Percentiles rank a stretch among this genome's conserved stretches.
Conservation (phyloP, 306 rosid genomes). For the Medicago truncatula region DNA sequence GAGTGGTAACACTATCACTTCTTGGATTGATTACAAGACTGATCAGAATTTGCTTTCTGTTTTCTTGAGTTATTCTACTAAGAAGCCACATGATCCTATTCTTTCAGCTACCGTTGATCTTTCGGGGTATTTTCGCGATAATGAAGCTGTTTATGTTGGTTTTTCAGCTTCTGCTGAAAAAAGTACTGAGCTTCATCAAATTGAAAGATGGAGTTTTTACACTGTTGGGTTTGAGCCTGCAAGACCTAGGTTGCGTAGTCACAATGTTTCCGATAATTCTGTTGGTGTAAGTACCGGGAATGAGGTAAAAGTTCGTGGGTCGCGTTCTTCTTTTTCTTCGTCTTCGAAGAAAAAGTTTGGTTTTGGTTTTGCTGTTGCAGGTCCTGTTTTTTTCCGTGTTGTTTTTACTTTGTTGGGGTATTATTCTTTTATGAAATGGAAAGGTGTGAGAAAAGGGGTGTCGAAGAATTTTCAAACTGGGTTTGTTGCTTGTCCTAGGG, state of each 20-base stretch:
- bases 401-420: constrained; percentile 54
- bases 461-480: constrained; percentile 54
- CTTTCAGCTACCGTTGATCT: constrained; percentile 55
- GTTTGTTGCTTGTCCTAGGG: constrained; percentile 65
- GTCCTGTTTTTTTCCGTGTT: constrained; percentile 51
- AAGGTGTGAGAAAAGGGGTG: background rate
- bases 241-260: constrained; percentile 45
- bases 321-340: background rate
- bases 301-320: background rate
- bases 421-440: constrained; percentile 53
- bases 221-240: constrained; percentile 53
- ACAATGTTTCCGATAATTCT: constrained; percentile 67
- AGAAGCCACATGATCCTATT: constrained; percentile 57
- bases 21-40: constrained; percentile 80
- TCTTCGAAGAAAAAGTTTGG: constrained; percentile 41
- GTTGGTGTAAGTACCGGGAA: constrained; percentile 38
- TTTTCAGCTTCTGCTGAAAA: constrained; percentile 74
- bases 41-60: constrained; percentile 47
- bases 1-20: constrained; percentile 56
- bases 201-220: constrained; percentile 67
- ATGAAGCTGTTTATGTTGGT: constrained; percentile 46
- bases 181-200: constrained; percentile 65
- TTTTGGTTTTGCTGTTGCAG: constrained; percentile 59
- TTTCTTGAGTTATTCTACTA: constrained; percentile 57
- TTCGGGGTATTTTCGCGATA: constrained; percentile 47